phyloP scores from a whole-genome alignment of 2,329 filamentous ascomycete species.

The Cladosporium velox region DNA sequence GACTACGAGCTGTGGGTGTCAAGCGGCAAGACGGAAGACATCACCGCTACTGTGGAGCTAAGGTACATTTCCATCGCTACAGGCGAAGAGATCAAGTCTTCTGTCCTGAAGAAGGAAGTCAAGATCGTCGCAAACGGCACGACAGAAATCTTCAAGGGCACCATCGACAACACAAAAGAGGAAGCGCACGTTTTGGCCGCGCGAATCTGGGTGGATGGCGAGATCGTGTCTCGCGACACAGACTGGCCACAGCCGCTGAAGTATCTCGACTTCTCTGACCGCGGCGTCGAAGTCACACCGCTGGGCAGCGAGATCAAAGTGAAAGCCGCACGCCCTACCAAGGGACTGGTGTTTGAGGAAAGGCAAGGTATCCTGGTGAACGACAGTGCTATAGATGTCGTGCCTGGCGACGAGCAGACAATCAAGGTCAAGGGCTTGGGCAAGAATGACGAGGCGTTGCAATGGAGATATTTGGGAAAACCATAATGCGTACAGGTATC shows the following conservation, averaged over 20 bases:
- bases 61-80: constrained; percentile 58
- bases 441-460: constrained; percentile 41
- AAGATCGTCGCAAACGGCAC: constrained; percentile 56
- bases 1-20: constrained; percentile 60
- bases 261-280: constrained; percentile 56
- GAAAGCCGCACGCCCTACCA: constrained; percentile 55
- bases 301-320: constrained; percentile 48
- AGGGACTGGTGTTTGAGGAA: constrained; percentile 63
- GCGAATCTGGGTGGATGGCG: constrained; percentile 54
- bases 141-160: constrained; percentile 53
- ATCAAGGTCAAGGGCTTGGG: constrained; percentile 47
- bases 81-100: constrained; percentile 56
- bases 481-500: constrained; percentile 21
- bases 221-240: constrained; percentile 56
- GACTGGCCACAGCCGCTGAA: constrained; percentile 65
- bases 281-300: constrained; percentile 48
- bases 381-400: constrained; percentile 60
- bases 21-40: constrained; percentile 49
- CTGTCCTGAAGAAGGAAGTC: constrained; percentile 51
- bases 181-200: constrained; percentile 57
- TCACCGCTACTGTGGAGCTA: constrained; percentile 52
- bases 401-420: constrained; percentile 59
- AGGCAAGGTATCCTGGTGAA: constrained; percentile 55
- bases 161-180: constrained; percentile 53
- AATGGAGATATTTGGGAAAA: constrained; percentile 50